Evolutionary conservation across 1,139 yeast species (phyloP).

Genomic region (Ogataea hybrid): DNA sequence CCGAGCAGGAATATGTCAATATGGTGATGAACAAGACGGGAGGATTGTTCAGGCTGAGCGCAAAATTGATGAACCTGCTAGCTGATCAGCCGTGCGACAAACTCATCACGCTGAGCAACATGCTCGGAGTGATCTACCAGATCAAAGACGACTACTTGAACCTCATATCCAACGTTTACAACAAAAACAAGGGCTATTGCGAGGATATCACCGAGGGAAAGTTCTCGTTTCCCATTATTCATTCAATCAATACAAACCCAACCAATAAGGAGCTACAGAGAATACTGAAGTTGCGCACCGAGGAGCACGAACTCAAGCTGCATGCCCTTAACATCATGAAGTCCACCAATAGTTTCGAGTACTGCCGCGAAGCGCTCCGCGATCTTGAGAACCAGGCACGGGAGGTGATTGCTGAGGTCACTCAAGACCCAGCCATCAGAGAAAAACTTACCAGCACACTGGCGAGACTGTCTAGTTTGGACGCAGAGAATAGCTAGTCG

Average conservation of each 20-base stretch:
- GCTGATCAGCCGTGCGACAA: constrained; percentile 11
- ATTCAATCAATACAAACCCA: constrained; percentile 44
- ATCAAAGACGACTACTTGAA: constrained; percentile 79
- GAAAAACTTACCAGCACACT: constrained; percentile 1
- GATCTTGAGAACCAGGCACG: constrained; percentile 20
- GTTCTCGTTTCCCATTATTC: constrained; percentile 79
- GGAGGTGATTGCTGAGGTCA: constrained; percentile 15
- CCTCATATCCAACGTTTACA: constrained; percentile 51
- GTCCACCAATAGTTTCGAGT: constrained; percentile 42
- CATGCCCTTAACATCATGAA: constrained; percentile 48
- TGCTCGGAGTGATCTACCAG: constrained; percentile 81
- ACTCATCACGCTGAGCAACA: constrained; percentile 63
- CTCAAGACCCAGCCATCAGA: constrained; percentile 9
- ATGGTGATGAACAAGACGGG: constrained; percentile 93
- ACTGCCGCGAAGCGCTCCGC: constrained; percentile 30
- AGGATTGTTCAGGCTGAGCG: constrained; percentile 75
- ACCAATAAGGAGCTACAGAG: constrained; percentile 38
- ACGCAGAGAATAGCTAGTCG: not conserved
- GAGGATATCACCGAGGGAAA: constrained; percentile 92
- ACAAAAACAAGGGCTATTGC: constrained; percentile 72
- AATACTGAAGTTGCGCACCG: constrained; percentile 37
- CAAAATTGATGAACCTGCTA: constrained; percentile 53
- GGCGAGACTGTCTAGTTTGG: constrained; percentile 1
- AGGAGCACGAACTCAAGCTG: constrained; percentile 41
- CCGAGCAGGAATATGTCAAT: constrained; percentile 61